Evolutionary conservation across 345 rosid genomes (phyloP), one percentile per base, ranked within the genome.

Genomic region (Zanthoxylum bungeanum): DNA sequence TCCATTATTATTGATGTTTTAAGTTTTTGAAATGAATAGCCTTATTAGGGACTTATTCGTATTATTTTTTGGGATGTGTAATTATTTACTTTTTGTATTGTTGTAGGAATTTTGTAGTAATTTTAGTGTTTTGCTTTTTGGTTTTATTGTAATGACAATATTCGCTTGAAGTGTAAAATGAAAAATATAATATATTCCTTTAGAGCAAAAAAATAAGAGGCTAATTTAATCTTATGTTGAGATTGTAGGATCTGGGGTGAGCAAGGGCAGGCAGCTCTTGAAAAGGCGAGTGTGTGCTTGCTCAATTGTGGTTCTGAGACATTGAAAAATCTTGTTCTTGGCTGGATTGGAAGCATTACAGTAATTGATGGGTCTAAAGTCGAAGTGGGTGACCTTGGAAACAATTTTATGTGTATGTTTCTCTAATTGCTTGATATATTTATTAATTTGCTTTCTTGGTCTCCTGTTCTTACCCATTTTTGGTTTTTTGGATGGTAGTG

Each of bases 301-400:
- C 96, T 95, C 60, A 95, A 92, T 67, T 95, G 99, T 78, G 98
- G 99, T 49, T 92, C 99, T 0, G 99, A 95, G 83, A 92, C 98
- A 3, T 74, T 95, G 77, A 95, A 95, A 74, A 95, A 95, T 80
- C 91, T 95, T 71, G 99, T 95, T 53, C 99, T 95, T 53, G 98
- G 97, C 64, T 97, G 99, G 47, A 86, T 95, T 72, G 99, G 99
- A 25, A 90, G 96, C 58, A 89, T 95, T 75, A 90, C 98, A 10
- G 78, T 95, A 33, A 88, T 95, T 60, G 99, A 95, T 85, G 99
- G 99, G 74, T 92, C 98, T 8, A 86, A 79, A 77, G 98, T 95
- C 69, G 91, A 85, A 78, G 56, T 78, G n/a, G 91, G 96, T 10
- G 99, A 90, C 81, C 97, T 92, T 46, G 99, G 99, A 63, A 95